Percentiles rank a stretch among this genome's conserved stretches.
phyloP scores from a whole-genome alignment of 1,284 basidiomycete species.

The Hymenochaete sp. region DNA sequence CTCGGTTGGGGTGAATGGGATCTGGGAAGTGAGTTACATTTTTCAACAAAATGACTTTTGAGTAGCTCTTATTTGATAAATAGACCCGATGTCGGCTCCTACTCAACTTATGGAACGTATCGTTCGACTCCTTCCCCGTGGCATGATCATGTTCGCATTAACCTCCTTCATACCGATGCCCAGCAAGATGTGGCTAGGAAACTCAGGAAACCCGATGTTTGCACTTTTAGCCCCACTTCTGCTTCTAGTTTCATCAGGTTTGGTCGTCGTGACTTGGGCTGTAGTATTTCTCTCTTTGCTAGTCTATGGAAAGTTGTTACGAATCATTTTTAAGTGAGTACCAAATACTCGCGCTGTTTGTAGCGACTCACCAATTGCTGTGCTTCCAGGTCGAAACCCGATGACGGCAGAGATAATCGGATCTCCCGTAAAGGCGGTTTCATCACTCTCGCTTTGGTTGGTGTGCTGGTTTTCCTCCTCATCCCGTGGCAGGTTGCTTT shows the following conservation, averaged over 20 bases:
- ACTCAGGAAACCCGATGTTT: constrained; percentile 41
- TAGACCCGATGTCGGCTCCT: constrained; percentile 40
- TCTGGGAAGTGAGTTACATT: constrained; percentile 21
- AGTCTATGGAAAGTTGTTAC: constrained; percentile 31
- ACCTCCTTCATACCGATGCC: constrained; percentile 52
- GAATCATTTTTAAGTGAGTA: constrained; percentile 17
- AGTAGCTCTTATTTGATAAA: no score
- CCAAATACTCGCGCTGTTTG: constrained; percentile 15
- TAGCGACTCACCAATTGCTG: neutral
- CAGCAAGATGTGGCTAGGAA: constrained; percentile 47
- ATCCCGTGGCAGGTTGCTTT: constrained; percentile 90
- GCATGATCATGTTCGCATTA: constrained; percentile 36
- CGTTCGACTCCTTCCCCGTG: constrained; percentile 31
- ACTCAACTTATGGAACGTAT: constrained; percentile 39
- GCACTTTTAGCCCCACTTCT: constrained; percentile 46
- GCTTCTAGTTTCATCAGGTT: constrained; percentile 46
- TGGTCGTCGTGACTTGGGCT: constrained; percentile 54
- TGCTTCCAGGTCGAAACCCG: constrained; percentile 21
- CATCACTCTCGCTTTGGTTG: constrained; percentile 54
- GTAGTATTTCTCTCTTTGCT: constrained; percentile 37
- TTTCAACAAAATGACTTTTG: neutral
- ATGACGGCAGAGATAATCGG: constrained; percentile 26
- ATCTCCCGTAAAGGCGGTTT: constrained; percentile 39
- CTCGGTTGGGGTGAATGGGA: constrained; percentile 39
- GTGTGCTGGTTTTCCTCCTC: constrained; percentile 58